These are phyloP conservation scores for Camellia oleifera DNA, from an alignment of 179 eudicot genomes.

Conservation along the genomic window DNA sequence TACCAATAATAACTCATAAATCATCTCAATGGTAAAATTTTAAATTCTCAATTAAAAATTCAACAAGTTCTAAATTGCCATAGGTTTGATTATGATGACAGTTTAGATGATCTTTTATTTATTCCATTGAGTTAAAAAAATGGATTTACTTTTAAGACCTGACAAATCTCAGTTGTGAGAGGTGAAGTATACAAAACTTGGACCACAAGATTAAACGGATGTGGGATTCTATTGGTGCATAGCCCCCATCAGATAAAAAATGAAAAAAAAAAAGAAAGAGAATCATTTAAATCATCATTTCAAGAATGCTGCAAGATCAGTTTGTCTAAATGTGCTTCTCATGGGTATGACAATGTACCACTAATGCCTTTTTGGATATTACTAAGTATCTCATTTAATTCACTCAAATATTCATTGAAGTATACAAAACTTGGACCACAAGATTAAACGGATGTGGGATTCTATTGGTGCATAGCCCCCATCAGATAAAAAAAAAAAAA, in stretches of 20 bases:
- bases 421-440: not conserved
- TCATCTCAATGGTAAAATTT: not conserved
- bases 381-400: too few relatives aligned
- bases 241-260: too few relatives aligned
- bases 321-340: too few relatives aligned
- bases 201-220: not conserved
- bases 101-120: not conserved
- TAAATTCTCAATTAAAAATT: not conserved
- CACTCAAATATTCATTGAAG: not conserved
- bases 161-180: not conserved
- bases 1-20: not conserved
- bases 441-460: too few relatives aligned
- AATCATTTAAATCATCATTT: too few relatives aligned
- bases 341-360: too few relatives aligned
- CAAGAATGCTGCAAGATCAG: too few relatives aligned
- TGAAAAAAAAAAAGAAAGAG: too few relatives aligned
- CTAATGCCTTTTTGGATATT: too few relatives aligned
- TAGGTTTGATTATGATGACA: not conserved
- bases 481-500: too few relatives aligned
- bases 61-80: not conserved
- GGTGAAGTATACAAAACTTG: not conserved
- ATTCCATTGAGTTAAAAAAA: not conserved
- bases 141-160: not conserved
- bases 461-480: too few relatives aligned
- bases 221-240: too few relatives aligned